Base-by-base conservation (phyloP, 805 yeast species). In the Metschnikowia borealis region DNA sequence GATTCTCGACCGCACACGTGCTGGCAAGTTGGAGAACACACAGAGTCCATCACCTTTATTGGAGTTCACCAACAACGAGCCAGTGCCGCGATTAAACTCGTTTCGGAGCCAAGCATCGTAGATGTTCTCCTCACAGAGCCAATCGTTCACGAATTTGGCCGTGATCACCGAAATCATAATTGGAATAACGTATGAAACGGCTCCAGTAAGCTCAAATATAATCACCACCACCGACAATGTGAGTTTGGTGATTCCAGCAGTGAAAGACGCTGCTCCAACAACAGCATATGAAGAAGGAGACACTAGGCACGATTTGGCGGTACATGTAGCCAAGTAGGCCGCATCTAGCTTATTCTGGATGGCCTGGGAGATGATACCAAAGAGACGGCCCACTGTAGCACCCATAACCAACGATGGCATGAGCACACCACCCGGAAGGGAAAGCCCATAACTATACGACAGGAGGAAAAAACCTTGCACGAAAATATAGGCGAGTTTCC, bases 281-380 rank as follows among this genome's bases (percentile, higher is more conserved):
- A 89, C 85, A 0, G 96, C 96, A 62, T 89, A 89, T 0, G 91
- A 88, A 0, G 94, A 91, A 0, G 95, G 95, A 1, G 90, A 85
- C 8, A 89, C 82, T 57, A 94, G 83, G 50, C 78, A 66, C 50
- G 78, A 64, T 44, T 69, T 71, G 29, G 67, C 67, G 0, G 80
- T 75, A 46, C 78, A 69, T 2, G 74, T 67, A 1, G 75, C 68
- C 42, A 76, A 56, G 14, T 60, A 57, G 15, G 66, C 68, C 1
- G 53, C 46, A n/a, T 61, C 47, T 37, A 69, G 23, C 60, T 61
- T 14, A 66, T 68, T 48, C 62, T 84, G 88, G 18, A 81, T 57
- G 2, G 62, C 62, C 57, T 80, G 80, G 40, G 82, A 66, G 0
- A 82, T 36, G 4, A 80, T 70, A 0, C 89, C 89, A 2, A 80